A percentile compares a stretch with the other conserved stretches of the same genome.
These are phyloP conservation scores for Eucalyptus regnans DNA, from an alignment of 345 rosid genomes.

Conservation along the genomic window DNA sequence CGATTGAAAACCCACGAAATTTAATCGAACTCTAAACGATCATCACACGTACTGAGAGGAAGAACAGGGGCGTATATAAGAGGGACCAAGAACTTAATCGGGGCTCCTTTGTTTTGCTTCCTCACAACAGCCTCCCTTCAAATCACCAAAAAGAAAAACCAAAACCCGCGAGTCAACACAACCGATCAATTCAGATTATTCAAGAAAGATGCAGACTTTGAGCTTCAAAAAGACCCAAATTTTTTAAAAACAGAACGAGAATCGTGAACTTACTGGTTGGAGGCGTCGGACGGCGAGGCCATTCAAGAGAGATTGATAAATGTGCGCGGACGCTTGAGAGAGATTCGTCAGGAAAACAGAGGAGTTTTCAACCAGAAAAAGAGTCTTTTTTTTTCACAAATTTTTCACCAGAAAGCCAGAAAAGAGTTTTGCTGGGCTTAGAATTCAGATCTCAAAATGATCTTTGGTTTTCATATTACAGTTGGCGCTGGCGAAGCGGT, in stretches of 20 bases:
- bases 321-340: not conserved
- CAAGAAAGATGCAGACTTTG: not conserved
- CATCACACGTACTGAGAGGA: constrained; percentile 51
- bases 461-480: not conserved
- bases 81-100: constrained; percentile 72
- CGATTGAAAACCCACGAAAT: not conserved
- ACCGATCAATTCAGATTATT: not conserved
- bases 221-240: not conserved
- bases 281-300: not conserved
- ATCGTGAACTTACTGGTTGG: not conserved
- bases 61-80: constrained; percentile 85
- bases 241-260: accelerated
- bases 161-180: not conserved
- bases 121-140: constrained; percentile 11
- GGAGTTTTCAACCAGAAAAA: not conserved
- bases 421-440: not conserved
- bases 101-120: constrained; percentile 42
- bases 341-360: not conserved
- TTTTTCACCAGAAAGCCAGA: too few relatives aligned
- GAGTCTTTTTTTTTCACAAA: too few relatives aligned
- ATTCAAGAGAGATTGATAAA: not conserved
- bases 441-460: not conserved
- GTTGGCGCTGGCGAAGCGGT: not conserved
- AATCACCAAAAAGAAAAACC: not conserved
- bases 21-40: not conserved